These are phyloP conservation scores for Russula vinacea DNA, from an alignment of 768 basidiomycete genomes.

Conservation along the genomic window DNA sequence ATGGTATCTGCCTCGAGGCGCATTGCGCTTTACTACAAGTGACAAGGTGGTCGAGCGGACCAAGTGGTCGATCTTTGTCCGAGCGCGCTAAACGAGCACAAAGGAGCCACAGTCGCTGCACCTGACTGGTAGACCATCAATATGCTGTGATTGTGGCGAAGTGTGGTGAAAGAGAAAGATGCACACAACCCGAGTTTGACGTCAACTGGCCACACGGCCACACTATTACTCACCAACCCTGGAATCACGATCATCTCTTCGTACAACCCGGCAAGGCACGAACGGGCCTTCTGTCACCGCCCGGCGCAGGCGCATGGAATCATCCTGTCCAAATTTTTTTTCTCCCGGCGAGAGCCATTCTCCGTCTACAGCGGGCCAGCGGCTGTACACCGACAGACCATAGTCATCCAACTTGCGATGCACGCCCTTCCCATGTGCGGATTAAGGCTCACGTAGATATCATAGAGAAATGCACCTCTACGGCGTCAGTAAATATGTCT, in stretches of 20 bases:
- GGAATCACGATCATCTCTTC: background rate
- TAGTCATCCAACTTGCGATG: background rate
- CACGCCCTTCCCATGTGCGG: background rate
- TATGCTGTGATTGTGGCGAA: constrained; percentile 2
- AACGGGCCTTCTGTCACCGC: background rate
- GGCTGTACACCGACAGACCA: background rate
- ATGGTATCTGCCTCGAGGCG: constrained; percentile 27
- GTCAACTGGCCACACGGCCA: background rate
- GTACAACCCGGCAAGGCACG: background rate
- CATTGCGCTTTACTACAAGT: constrained; percentile 8
- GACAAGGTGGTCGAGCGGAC: constrained; percentile 23
- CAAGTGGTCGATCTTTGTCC: constrained; percentile 20
- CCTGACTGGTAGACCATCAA: background rate
- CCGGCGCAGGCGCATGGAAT: background rate
- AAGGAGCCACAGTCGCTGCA: background rate
- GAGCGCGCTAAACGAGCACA: background rate
- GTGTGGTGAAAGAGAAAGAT: background rate
- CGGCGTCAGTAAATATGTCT: background rate
- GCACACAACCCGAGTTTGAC: background rate
- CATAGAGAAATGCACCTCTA: background rate
- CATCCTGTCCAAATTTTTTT: background rate
- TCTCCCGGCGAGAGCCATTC: background rate
- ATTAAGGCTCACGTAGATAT: constrained; percentile 6
- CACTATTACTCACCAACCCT: background rate
- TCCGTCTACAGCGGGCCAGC: too few relatives aligned